Conservation (phyloP, 2,329 filamentous ascomycete species). For the Paraphoma sp. region DNA sequence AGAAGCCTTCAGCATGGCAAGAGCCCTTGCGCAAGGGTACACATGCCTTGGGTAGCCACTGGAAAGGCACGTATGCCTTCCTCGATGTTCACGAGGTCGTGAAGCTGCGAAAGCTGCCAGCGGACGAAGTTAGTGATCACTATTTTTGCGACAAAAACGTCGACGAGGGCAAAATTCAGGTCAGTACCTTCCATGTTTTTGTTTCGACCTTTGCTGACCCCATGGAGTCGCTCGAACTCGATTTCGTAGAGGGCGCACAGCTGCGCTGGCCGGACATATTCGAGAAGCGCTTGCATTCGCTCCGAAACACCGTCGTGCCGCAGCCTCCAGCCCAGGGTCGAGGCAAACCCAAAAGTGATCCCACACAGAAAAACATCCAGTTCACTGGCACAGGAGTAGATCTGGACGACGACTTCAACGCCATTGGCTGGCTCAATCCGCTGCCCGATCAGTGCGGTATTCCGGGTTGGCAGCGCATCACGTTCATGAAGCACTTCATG, state of each 20-base stretch:
- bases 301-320: conserved; percentile 21
- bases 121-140: conserved; percentile 26
- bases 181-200: conserved; percentile 9
- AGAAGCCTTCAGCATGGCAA: conserved; percentile 54
- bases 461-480: conserved; percentile 61
- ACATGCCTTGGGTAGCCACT: conserved; percentile 50
- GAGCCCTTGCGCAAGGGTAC: conserved; percentile 43
- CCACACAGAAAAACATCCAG: conserved; percentile 31
- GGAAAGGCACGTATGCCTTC: conserved; percentile 60
- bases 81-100: conserved; percentile 33
- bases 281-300: conserved; percentile 49
- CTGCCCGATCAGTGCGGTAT: conserved; percentile 56
- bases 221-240: conserved; percentile 41
- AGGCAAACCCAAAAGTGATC: conserved; percentile 4
- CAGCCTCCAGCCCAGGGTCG: conserved; percentile 16
- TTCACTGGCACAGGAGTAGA: conserved; percentile 51
- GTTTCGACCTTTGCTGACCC: conserved; percentile 16
- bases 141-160: conserved; percentile 41
- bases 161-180: conserved; percentile 38
- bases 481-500: conserved; percentile 60
- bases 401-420: conserved; percentile 39
- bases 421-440: conserved; percentile 57
- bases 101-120: conserved; percentile 17
- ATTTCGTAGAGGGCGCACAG: conserved; percentile 30
- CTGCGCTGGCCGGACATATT: conserved; percentile 49